Evolutionary conservation across 2,329 filamentous ascomycete genomes (phyloP).

Genomic region (Parasarocladium wereldwijsianum): DNA sequence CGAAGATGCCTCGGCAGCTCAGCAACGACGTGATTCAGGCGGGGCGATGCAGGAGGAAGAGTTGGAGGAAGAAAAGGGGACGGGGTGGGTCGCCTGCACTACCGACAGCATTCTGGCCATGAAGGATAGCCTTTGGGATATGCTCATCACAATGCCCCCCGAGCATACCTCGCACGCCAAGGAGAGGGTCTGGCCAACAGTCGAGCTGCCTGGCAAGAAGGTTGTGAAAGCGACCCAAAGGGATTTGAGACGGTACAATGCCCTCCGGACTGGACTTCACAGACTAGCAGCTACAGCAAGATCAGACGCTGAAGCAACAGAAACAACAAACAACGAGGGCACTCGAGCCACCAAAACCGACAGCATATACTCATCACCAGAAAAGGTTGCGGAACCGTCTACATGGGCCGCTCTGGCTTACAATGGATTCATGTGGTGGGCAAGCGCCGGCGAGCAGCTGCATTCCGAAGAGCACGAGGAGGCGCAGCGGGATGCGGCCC

Average conservation of each 20-base stretch:
- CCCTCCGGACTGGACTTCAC: constrained; percentile 49
- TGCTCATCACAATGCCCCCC: constrained; percentile 70
- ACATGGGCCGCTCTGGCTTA: constrained; percentile 66
- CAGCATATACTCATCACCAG: constrained; percentile 32
- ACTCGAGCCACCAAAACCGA: constrained; percentile 13
- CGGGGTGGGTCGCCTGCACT: constrained; percentile 86
- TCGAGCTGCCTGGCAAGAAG: constrained; percentile 50
- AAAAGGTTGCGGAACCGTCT: constrained; percentile 44
- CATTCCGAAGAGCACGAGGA: constrained; percentile 46
- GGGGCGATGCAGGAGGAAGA: constrained; percentile 16
- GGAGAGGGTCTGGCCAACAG: constrained; percentile 58
- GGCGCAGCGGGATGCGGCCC: constrained; percentile 34
- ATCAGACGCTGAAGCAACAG: too few species aligned
- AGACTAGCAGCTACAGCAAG: constrained; percentile 22
- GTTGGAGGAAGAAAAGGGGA: constrained; percentile 33
- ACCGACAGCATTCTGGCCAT: constrained; percentile 85
- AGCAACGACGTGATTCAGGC: constrained; percentile 19
- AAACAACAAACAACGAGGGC: constrained; percentile 7
- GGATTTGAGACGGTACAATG: constrained; percentile 66
- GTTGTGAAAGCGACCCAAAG: constrained; percentile 76
- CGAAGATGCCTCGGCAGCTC: constrained; percentile 37
- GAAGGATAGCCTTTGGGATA: constrained; percentile 78
- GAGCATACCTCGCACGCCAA: constrained; percentile 40
- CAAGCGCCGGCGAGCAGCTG: constrained; percentile 61
- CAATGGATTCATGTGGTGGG: constrained; percentile 81